Evolutionary conservation across 352 stramenopile genomes (phyloP), one percentile per base, ranked within the genome.

Genomic region (Phytophthora pini): DNA sequence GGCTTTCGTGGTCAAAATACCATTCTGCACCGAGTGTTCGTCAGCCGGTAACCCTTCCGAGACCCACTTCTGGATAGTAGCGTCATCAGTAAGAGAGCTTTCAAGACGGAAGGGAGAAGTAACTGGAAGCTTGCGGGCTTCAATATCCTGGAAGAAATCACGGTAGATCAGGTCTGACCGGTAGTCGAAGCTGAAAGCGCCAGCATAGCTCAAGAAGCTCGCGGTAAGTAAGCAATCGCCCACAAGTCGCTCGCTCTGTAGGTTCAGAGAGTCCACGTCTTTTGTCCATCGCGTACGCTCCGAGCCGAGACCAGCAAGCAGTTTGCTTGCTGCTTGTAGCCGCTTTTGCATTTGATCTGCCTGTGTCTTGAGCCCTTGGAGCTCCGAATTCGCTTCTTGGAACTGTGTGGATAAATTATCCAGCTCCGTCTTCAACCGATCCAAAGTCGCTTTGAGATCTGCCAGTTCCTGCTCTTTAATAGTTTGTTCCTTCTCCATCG

Each of bases 261-360:
- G 44, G 11, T 95, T 85, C 11, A 99, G 61, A 0, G 77, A 84
- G 20, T 91, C 88, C 8, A 98, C 94, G 46, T 98, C 95, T 59
- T 90, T 91, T 0, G 88, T 98, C 96, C 96, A 99, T 2, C 96
- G 90, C 6, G 75, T 86, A 39, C 92, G 88, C 66, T 99, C 96
- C 6, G 90, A 97, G 0, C 84, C 92, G 1, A 99, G 74, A 10
- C 96, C 93, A 17, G 87, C 87, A 6, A 98, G 92, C 0, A 99
- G 77, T 56, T 98, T 98, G 49, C 88, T 97, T 0, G 95, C 95
- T 4, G 95, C 93, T 5, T 84, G 84, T 1, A 98, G 72, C 0
- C 93, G 82, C 70, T 98, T 98, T 45, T 98, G 93, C 95, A 99
- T 99, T 32, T 98, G 84, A 44, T 97, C 93, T 10, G 95, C 95